Evolutionary conservation across 331 rosid species (phyloP).

Genomic region (Stylosanthes scabra): DNA sequence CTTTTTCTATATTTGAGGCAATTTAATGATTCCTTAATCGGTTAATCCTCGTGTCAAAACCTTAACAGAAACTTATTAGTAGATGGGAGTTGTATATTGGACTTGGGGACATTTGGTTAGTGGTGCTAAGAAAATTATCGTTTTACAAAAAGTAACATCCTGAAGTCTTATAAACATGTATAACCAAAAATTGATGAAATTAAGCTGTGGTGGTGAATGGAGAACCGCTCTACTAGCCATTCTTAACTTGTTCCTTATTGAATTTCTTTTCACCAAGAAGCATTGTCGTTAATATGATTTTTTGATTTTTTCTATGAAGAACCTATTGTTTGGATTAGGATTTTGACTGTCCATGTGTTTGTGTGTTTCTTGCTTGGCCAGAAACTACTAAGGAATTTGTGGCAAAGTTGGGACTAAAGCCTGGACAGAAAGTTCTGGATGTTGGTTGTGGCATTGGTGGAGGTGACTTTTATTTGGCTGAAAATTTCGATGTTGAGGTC

Average conservation of each 20-base stretch:
- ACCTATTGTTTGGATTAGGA: background rate
- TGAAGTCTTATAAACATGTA: no score
- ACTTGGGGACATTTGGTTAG: background rate
- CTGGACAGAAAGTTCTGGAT: slow-evolving; percentile 89
- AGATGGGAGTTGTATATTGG: background rate
- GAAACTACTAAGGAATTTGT: slow-evolving; percentile 91
- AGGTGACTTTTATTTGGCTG: slow-evolving; percentile 95
- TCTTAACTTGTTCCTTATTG: no score
- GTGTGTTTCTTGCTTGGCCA: slow-evolving; percentile 49
- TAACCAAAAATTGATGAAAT: no score
- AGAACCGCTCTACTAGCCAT: no score
- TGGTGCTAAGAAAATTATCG: no score
- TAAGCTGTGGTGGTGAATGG: no score
- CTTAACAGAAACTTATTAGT: no score
- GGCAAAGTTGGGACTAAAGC: slow-evolving; percentile 71
- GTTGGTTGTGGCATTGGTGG: slow-evolving; percentile 99
- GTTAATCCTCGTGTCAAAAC: no score
- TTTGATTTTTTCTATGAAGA: background rate
- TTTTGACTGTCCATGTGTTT: slow-evolving; percentile 1
- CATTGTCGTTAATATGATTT: background rate
- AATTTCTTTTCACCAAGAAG: no score
- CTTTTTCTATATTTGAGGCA: no score
- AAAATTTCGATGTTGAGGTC: slow-evolving; percentile 79
- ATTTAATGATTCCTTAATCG: no score
- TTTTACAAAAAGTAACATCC: no score